Evolutionary conservation across 2,329 filamentous ascomycete species (phyloP).

Genomic region (Amesomyces nigricolor): DNA sequence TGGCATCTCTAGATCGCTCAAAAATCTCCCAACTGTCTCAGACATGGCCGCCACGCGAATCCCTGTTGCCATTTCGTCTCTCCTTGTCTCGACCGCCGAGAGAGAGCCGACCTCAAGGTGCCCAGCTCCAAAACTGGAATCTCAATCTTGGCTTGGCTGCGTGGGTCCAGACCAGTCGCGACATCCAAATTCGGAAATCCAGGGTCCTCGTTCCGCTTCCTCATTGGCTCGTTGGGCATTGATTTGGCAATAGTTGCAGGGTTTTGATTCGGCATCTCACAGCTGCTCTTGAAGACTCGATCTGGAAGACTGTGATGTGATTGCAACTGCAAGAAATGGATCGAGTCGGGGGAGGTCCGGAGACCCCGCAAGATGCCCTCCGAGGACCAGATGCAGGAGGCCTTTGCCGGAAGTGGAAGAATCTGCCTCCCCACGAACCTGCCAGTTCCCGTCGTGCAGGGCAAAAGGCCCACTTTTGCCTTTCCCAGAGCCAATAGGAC

Average conservation of each 20-base stretch:
- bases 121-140: neutral
- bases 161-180: neutral
- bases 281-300: too few species aligned
- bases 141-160: neutral
- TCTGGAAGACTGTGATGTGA: too few species aligned
- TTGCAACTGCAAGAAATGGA: too few species aligned
- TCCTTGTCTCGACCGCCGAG: neutral
- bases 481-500: neutral
- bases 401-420: too few species aligned
- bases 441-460: too few species aligned
- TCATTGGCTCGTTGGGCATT: slow-evolving; percentile 19
- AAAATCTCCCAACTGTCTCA: neutral
- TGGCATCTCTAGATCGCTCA: neutral
- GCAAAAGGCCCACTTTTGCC: too few species aligned
- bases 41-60: neutral
- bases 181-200: slow-evolving; percentile 22
- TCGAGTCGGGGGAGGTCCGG: too few species aligned
- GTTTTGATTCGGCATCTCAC: too few species aligned
- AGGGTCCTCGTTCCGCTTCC: slow-evolving; percentile 4
- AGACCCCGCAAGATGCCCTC: too few species aligned
- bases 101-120: neutral
- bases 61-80: neutral
- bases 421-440: too few species aligned
- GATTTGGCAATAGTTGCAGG: too few species aligned
- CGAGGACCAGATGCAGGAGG: too few species aligned